phyloP scores from a whole-genome alignment of 192 early-diverging fungal genomes.

The Gonapodya sp. region DNA sequence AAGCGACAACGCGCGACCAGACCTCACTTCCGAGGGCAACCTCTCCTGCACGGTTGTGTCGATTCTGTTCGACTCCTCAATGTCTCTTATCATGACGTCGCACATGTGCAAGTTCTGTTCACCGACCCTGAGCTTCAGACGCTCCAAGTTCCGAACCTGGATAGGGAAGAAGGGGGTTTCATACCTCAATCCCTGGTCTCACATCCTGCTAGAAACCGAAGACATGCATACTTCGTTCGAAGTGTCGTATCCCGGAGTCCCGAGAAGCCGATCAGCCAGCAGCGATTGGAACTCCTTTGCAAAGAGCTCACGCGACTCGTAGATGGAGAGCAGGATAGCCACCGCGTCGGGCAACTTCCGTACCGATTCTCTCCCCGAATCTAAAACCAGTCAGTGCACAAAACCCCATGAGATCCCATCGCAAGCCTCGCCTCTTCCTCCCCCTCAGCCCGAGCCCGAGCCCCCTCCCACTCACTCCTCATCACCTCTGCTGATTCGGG shows the following conservation, averaged over 20 bases:
- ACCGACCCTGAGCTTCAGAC: constrained; percentile 65
- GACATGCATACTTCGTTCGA: constrained; percentile 44
- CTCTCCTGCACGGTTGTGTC: constrained; percentile 37
- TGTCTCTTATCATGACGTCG: constrained; percentile 75
- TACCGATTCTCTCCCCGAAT: constrained; percentile 15
- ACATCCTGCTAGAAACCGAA: too few relatives aligned
- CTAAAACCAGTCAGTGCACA: constrained; percentile 10
- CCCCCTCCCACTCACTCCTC: constrained; percentile 19
- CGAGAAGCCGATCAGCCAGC: constrained; percentile 43
- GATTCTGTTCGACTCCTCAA: constrained; percentile 61
- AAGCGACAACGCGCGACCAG: background rate
- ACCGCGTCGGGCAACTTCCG: constrained; percentile 43
- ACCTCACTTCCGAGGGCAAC: background rate
- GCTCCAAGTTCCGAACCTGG: constrained; percentile 53
- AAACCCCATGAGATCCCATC: background rate
- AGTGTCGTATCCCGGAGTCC: constrained; percentile 32
- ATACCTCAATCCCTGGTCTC: too few relatives aligned
- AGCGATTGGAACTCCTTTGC: constrained; percentile 57
- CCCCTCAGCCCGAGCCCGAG: background rate
- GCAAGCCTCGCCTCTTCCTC: too few relatives aligned
- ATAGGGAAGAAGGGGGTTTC: background rate
- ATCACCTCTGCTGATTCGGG: constrained; percentile 54
- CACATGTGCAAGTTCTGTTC: constrained; percentile 47
- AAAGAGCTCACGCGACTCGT: constrained; percentile 58
- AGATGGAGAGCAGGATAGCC: constrained; percentile 55